Evolutionary conservation across 352 stramenopile species (phyloP).

Genomic region (Detonula confervacea): DNA sequence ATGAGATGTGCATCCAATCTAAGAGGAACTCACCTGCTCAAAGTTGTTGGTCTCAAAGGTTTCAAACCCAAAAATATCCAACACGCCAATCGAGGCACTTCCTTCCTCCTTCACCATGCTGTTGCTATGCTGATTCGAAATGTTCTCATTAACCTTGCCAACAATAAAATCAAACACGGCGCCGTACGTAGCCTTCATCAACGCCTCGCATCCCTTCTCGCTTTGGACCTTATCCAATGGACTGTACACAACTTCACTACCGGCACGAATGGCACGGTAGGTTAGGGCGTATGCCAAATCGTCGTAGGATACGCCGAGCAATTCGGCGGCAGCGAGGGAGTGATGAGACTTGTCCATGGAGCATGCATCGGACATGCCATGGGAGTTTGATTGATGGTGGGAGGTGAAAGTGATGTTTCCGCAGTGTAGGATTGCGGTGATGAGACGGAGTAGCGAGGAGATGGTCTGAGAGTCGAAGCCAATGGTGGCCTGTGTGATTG

Average conservation of each 20-base stretch:
- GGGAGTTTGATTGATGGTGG: slow-evolving; percentile 65
- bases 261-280: slow-evolving; percentile 64
- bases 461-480: slow-evolving; percentile 68
- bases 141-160: slow-evolving; percentile 88
- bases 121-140: slow-evolving; percentile 50
- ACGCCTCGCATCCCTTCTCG: slow-evolving; percentile 89
- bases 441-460: slow-evolving; percentile 70
- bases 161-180: slow-evolving; percentile 96
- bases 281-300: slow-evolving; percentile 71
- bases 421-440: slow-evolving; percentile 85
- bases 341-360: slow-evolving; percentile 84
- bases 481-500: slow-evolving; percentile 71
- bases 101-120: slow-evolving; percentile 8
- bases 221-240: slow-evolving; percentile 71
- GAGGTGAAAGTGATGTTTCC: slow-evolving; percentile 86
- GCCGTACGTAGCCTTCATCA: slow-evolving; percentile 94
- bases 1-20: not conserved
- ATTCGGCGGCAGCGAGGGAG: slow-evolving; percentile 52
- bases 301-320: slow-evolving; percentile 78
- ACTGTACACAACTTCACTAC: slow-evolving; percentile 67
- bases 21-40: slow-evolving; percentile 22
- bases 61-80: slow-evolving; percentile 99
- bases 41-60: slow-evolving; percentile 89
- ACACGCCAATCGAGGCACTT: slow-evolving; percentile 83
- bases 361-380: slow-evolving; percentile 79